Evolutionary conservation across 1,139 yeast genomes (phyloP), one percentile per base, ranked within the genome.

Genomic region (Diutina ranongensis): DNA sequence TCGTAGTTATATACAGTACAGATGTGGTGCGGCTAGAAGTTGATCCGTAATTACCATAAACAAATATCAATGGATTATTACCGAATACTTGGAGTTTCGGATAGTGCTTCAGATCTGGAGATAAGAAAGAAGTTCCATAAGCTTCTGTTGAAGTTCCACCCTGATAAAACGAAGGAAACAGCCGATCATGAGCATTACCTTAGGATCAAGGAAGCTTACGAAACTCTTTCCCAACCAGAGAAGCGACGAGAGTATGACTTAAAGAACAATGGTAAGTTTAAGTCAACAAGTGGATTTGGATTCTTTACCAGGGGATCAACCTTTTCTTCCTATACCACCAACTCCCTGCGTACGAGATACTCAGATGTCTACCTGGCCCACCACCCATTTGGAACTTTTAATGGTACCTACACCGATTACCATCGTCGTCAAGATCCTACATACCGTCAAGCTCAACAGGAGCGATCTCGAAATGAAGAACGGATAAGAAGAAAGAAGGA

Each of bases 131-230:
- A 80, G 35, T 94, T 85, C 65, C 78, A 95, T 64, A 86, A 85
- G 62, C 71, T 92, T 49, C 85, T 97, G 5, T 68, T 92, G 55
- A 83, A 82, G 58, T 85, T 74, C 64, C 98, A 94, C 60, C 99
- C 99, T 3, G 99, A 94, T 66, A 94, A 94, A 63, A 71, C 89
- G 52, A 73, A 85, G 18, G 71, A 74, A 52, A 57, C 57, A 31
- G 59, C 59, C 2, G 71, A 73, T 45, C 79, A 73, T 52, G 74
- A 71, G 44, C 54, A 57, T 47, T 76, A 76, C 56, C 64, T 74
- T 44, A 55, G 58, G 47, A 61, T 76, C 38, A 67, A 60, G 46
- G 68, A 70, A 49, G 78, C 80, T 7, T 76, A 75, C 52, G 74
- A 67, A 36, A 59, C 67, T 1, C 56, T 76, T 34, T 64, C 65